Conservation (phyloP, 1,139 yeast species). For the Nematodospora anomalae region DNA sequence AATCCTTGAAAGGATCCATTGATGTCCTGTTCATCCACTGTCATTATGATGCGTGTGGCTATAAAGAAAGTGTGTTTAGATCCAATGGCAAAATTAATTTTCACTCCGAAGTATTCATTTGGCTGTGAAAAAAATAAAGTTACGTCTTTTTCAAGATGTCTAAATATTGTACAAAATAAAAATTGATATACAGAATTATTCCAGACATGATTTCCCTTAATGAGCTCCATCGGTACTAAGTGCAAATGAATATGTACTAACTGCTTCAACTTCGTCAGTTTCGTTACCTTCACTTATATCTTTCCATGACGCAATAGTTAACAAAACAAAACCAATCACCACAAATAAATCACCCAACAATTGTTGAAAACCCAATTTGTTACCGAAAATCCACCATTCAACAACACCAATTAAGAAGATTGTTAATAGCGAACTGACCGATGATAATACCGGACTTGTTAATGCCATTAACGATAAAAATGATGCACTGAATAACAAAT, state of each 20-base stretch:
- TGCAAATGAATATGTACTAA: constrained; percentile 47
- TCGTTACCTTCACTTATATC: constrained; percentile 71
- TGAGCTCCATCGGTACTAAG: constrained; percentile 26
- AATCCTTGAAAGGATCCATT: constrained; percentile 36
- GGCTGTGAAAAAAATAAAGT: constrained; percentile 1
- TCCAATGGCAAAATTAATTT: constrained; percentile 1
- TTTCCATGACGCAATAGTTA: constrained; percentile 73
- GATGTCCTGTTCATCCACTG: constrained; percentile 16
- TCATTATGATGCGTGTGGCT: constrained; percentile 10
- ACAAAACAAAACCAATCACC: constrained; percentile 64
- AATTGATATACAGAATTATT: background rate
- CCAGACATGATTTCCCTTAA: constrained; percentile 2
- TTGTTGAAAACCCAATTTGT: constrained; percentile 48
- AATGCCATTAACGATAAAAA: constrained; percentile 79
- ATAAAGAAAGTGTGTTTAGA: background rate
- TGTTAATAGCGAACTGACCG: constrained; percentile 78
- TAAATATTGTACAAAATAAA: background rate
- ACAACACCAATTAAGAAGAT: constrained; percentile 77
- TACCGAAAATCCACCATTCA: constrained; percentile 73
- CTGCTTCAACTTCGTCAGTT: constrained; percentile 50
- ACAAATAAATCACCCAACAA: constrained; percentile 58
- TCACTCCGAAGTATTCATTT: background rate
- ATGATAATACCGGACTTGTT: constrained; percentile 82
- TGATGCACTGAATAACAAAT: constrained; percentile 68
- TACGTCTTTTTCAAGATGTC: background rate